Evolutionary conservation across 352 stramenopile genomes (phyloP).

Genomic region (Thraustochytrium sp.): DNA sequence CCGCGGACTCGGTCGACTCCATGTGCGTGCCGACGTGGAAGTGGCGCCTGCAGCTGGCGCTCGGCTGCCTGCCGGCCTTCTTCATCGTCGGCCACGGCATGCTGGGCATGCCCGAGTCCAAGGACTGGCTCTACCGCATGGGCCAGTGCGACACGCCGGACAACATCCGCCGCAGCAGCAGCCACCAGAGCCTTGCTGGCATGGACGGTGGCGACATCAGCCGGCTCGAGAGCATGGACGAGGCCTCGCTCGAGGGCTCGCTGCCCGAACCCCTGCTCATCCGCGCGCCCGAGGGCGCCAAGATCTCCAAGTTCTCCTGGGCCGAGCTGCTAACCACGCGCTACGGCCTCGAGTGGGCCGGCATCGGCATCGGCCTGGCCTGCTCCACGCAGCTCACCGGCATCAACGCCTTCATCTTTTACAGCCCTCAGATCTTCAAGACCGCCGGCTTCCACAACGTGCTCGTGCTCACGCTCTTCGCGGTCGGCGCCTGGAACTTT

Average conservation of each 20-base stretch:
- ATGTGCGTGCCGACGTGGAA: slow-evolving; percentile 36
- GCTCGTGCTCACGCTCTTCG: slow-evolving; percentile 14
- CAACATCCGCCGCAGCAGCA: background rate
- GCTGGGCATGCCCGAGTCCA: background rate
- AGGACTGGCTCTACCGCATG: slow-evolving; percentile 2
- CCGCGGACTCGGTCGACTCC: background rate
- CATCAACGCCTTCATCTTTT: slow-evolving; percentile 30
- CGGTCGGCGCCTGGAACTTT: slow-evolving; percentile 23
- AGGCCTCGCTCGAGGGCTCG: background rate
- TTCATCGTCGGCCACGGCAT: slow-evolving; percentile 3
- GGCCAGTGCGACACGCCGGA: background rate
- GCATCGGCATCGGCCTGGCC: slow-evolving; percentile 16
- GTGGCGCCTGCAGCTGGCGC: slow-evolving; percentile 10
- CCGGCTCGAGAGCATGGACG: background rate
- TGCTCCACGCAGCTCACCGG: slow-evolving; percentile 19
- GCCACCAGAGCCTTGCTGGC: background rate
- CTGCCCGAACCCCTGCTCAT: background rate
- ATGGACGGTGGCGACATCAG: background rate
- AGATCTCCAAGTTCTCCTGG: background rate
- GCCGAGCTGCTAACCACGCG: background rate
- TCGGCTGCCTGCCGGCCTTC: background rate
- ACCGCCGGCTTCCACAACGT: slow-evolving; percentile 15
- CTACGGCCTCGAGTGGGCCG: background rate
- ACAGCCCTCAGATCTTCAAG: slow-evolving; percentile 36
- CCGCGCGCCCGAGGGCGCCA: background rate